Evolutionary conservation across 441 rosid genomes (phyloP), one percentile per base, ranked within the genome.

Genomic region (Bocquillonia castaneifolia): DNA sequence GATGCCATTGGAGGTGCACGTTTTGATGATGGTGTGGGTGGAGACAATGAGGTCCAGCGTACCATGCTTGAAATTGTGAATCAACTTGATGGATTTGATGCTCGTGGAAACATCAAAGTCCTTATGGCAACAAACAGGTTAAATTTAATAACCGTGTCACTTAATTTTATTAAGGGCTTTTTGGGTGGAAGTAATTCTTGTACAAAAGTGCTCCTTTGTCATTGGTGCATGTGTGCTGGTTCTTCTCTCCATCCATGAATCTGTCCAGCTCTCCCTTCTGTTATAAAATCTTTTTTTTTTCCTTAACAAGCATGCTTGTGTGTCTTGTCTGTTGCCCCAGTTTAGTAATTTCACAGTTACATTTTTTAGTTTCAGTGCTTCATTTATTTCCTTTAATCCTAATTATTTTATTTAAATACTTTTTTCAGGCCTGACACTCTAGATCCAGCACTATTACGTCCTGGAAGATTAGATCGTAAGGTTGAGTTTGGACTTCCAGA

Each of bases 11-110:
- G 96, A 31, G 98, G 98, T 75, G 96, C 98, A 14, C 86, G 98
- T 39, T 92, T 89, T 78, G 98, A 92, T 74, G 96, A 89, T 57
- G 94, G 93, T 64, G 96, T 84, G 6, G 98, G 98, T 53, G 98
- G 98, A 68, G 96, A 92, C 64, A 90, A 89, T 59, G 98, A 92
- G 81, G 96, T 92, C 23, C 98, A 92, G 48, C 86, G 98, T n/a
- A 92, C 98, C n/a, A 92, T 92, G 98, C 93, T 92, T 77, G 97
- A 92, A 81, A 88, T 92, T 54, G 94, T 92, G 47, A 92, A 92
- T 67, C 98, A 92, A 80, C 92, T 92, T 70, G 98, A 92, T 79
- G 98, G 98, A 37, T 92, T 92, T 22, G 98, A 92, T 2, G 96
- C 98, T 28, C 91, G 98, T 40, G 98, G 98, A 71, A 89, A 92